Conservation (phyloP, 768 basidiomycete species). For the Trametes maxima region DNA sequence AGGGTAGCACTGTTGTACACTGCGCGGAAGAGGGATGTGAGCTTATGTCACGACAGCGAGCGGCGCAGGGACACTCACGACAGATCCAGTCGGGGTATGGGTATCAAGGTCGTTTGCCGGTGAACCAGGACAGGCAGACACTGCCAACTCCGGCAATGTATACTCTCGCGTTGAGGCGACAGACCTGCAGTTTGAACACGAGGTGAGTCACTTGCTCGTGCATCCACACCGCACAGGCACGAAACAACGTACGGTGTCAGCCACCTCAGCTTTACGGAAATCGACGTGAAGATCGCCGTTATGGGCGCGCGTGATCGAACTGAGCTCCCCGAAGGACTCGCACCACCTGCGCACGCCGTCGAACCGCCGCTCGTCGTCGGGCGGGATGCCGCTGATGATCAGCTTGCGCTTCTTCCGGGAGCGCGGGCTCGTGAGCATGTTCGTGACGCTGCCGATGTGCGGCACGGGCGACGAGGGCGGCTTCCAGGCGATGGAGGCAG, state of each 20-base stretch:
- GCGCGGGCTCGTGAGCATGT: conserved; percentile 36
- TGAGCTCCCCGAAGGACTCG: conserved; percentile 79
- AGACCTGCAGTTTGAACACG: conserved; percentile 50
- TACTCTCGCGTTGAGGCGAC: conserved; percentile 76
- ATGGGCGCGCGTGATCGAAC: conserved; percentile 69
- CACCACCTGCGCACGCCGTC: conserved; percentile 77
- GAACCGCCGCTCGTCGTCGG: conserved; percentile 60
- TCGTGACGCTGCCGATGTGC: conserved; percentile 25
- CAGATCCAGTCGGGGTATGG: conserved; percentile 13
- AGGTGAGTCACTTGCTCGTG: neutral
- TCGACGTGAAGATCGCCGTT: conserved; percentile 80
- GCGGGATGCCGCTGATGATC: conserved; percentile 68
- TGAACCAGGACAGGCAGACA: conserved; percentile 75
- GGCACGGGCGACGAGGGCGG: conserved; percentile 15
- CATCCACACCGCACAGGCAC: neutral
- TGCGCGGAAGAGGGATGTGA: neutral
- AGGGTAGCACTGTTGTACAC: conserved; percentile 26
- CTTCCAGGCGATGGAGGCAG: conserved; percentile 35
- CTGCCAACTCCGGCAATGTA: conserved; percentile 76
- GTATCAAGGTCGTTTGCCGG: conserved; percentile 49
- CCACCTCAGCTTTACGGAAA: conserved; percentile 74
- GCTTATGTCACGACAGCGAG: neutral
- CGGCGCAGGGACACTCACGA: conserved; percentile 6
- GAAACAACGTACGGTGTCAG: conserved; percentile 66
- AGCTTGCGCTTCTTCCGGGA: conserved; percentile 57